These are phyloP conservation scores for Carallia pectinifolia DNA, from an alignment of 345 rosid species.

Conservation along the genomic window DNA sequence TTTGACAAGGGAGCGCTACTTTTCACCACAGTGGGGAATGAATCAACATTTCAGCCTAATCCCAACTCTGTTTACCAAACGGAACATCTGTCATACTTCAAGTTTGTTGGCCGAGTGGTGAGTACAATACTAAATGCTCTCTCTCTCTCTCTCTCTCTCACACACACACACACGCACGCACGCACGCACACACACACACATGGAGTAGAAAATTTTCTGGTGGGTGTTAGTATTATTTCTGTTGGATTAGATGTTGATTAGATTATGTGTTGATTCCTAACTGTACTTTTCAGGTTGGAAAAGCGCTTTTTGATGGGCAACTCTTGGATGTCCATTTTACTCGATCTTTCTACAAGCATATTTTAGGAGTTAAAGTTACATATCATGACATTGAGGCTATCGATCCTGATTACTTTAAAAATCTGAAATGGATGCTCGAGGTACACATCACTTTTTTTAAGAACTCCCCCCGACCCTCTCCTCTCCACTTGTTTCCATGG, in stretches of 20 bases:
- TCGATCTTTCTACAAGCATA: slow-evolving; percentile 97
- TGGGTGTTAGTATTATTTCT: background rate
- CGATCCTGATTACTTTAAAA: slow-evolving; percentile 86
- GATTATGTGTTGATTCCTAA: slow-evolving; percentile 9
- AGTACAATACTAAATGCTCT: slow-evolving; percentile 32
- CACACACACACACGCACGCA: too few species aligned
- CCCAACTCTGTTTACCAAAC: slow-evolving; percentile 97
- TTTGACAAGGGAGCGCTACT: slow-evolving; percentile 94
- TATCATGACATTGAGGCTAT: slow-evolving; percentile 97
- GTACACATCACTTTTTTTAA: slow-evolving; percentile 31
- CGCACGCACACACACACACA: too few species aligned
- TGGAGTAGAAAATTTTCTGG: too few species aligned
- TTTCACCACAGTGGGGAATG: slow-evolving; percentile 97
- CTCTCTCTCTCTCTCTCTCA: too few species aligned
- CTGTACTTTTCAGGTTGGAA: slow-evolving; percentile 67
- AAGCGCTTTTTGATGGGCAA: slow-evolving; percentile 94
- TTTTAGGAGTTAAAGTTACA: slow-evolving; percentile 82
- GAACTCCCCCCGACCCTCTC: background rate
- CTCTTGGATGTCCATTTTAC: slow-evolving; percentile 96
- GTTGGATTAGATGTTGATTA: slow-evolving; percentile 1
- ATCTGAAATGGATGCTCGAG: slow-evolving; percentile 98
- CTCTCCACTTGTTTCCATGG: background rate
- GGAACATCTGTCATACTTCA: slow-evolving; percentile 97
- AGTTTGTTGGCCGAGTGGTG: slow-evolving; percentile 95
- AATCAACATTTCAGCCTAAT: slow-evolving; percentile 96